Base-by-base conservation (phyloP, 306 rosid genomes). In the Lotus japonicus region DNA sequence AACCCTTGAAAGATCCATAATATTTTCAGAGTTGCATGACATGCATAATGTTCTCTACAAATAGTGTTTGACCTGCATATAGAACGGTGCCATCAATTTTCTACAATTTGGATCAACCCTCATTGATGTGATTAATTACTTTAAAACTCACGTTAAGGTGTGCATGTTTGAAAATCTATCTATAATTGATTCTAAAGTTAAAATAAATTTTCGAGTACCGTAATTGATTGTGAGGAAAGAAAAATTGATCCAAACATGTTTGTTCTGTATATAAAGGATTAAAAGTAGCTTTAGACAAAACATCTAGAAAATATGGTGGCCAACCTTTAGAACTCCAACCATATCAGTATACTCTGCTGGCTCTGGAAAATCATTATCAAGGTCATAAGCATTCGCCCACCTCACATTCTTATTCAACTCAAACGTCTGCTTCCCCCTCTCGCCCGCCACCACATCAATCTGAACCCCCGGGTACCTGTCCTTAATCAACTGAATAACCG, bases 361-460 rank as follows among this genome's bases (percentile, higher is more conserved):
- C 35, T 90, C 90, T 16, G 94, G 95, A 70, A 60, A 86, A 3
- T 77, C 68, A 44, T 94, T 84, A 28, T 90, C 97, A 64, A 68
- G 83, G 46, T 90, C 98, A 81, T 86, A 92, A 2, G 45, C 95
- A 84, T 64, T 76, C 3, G 95, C 85, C 88, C 89, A 88, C 65
- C 97, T 80, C 77, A 92, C 96, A 80, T 89, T 89, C 84, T 89
- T 92, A 42, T 88, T 92, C 84, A 92, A 12, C 75, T 92, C 96
- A 21, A 80, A 87, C 57, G 84, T 52, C 68, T 92, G 95, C 58
- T 89, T 89, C 16, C 94, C 96, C 64, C 98, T 87, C 2, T 83
- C 86, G 6, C 92, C 80, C 0, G 89, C 69, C 44, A 88, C 55
- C 35, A 88, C 84, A 39, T 90, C 98, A 43, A 88, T 75, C 74